Base-by-base conservation (phyloP, 768 basidiomycete species). In the Plicaturopsis crispa region DNA sequence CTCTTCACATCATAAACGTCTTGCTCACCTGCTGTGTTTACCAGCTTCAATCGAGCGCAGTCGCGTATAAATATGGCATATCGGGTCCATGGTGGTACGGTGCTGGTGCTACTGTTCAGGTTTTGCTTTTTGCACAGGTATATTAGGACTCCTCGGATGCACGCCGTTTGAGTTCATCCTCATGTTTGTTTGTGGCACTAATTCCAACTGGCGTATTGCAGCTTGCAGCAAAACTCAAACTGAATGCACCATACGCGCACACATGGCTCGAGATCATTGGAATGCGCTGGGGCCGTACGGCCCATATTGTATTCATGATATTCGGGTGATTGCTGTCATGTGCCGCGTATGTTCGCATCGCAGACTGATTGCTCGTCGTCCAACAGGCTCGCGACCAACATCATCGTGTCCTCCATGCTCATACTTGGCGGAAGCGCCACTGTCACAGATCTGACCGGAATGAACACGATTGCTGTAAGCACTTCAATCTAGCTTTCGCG, bases 1-100 rank as follows among this genome's bases (percentile, higher is more conserved):
- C 14, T 14, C 26, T 28, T 8, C 14, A 8, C 8, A 8, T 8
- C 8, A 14, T 8, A 8, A 8, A 14, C 14, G 14, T 28, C 10
- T 8, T 14, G 14, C 26, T 28, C 14, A 28, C 14, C 10, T 16
- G n/a, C n/a, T 48, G 4, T 40, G 60, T 10, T 42, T 36, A 10
- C 2, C 35, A 77, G 75, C 65, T 89, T 2, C 85, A 89, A 73
- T 82, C 79, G 21, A 85, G 82, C 39, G 84, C 86, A 0, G 78
- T 88, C 6, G 87, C 80, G 0, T 96, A 93, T 57, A 81, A 83
- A 51, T 89, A 78, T 48, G 91, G 75, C 6, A 80, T 92, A 43
- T 79, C 76, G 4, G 89, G 88, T 0, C 86, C 87, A 0, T 91
- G 84, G 83, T 89, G 86, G 83, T 92, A 92, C 48, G 90, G 85